These are phyloP conservation scores for Paraconiothyrium brasiliense DNA, from an alignment of 2,329 filamentous ascomycete species.

Conservation along the genomic window DNA sequence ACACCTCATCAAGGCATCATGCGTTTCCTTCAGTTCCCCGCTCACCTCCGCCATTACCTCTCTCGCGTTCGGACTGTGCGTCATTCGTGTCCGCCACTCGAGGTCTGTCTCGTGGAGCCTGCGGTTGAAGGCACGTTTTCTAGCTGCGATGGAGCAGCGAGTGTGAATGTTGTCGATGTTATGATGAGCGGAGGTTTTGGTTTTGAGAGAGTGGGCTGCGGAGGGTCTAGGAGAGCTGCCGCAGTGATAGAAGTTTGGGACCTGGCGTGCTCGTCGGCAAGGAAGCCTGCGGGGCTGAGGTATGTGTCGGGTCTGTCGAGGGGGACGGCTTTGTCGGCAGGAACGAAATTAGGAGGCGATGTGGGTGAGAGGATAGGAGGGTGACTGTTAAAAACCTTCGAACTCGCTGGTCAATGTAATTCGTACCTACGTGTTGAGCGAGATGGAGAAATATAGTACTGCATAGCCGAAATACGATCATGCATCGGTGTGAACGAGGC, in stretches of 20 bases:
- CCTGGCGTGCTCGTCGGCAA: neutral
- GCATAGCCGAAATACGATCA: neutral
- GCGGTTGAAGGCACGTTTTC: neutral
- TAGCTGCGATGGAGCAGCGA: neutral
- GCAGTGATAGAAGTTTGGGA: too few relatives aligned
- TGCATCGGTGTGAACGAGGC: neutral
- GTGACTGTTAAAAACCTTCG: neutral
- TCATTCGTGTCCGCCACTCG: neutral
- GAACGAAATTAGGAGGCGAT: neutral
- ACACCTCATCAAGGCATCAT: constrained; percentile 5
- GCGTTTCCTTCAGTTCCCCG: constrained; percentile 1
- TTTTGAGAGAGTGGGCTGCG: neutral
- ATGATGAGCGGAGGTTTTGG: neutral
- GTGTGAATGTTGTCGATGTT: neutral
- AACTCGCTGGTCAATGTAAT: neutral
- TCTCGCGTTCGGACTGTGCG: neutral
- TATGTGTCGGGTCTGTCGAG: neutral
- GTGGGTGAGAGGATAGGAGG: neutral
- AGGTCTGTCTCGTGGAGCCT: neutral
- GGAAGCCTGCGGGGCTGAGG: neutral
- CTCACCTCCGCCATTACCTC: neutral
- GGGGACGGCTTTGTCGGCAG: neutral
- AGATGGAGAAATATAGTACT: neutral
- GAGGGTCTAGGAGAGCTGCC: neutral
- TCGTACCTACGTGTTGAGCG: neutral